A percentile compares a stretch with the other conserved stretches of the same genome.
Evolutionary conservation across 768 basidiomycete species (phyloP).

Genomic region (Amanita rimosa): DNA sequence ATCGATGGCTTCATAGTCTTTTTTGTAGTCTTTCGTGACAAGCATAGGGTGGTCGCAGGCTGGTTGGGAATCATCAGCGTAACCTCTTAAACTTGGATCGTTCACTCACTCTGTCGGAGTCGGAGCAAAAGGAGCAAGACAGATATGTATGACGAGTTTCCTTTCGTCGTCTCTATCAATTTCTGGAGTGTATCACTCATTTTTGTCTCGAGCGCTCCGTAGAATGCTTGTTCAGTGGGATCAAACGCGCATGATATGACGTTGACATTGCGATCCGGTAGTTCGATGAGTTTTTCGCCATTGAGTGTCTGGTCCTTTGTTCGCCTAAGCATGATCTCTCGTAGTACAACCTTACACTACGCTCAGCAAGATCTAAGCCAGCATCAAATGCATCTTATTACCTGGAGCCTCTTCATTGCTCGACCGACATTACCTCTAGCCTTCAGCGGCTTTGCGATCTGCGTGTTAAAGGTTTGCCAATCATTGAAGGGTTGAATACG

Average conservation of each 20-base stretch:
- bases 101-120: constrained; percentile 70
- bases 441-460: constrained; percentile 76
- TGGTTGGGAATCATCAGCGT: constrained; percentile 17
- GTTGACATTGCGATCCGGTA: constrained; percentile 65
- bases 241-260: constrained; percentile 74
- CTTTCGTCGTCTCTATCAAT: constrained; percentile 39
- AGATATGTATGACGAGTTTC: constrained; percentile 54
- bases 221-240: constrained; percentile 67
- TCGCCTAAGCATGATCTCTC: constrained; percentile 82
- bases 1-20: constrained; percentile 70
- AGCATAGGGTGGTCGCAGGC: constrained; percentile 88
- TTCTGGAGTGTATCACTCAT: constrained; percentile 60
- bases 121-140: constrained; percentile 67
- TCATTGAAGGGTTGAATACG: constrained; percentile 73
- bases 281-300: constrained; percentile 71
- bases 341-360: constrained; percentile 53
- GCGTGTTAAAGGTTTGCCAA: constrained; percentile 67
- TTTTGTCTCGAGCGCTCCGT: constrained; percentile 56
- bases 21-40: constrained; percentile 63
- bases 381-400: constrained; percentile 22
- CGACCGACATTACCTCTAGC: constrained; percentile 40
- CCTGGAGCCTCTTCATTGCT: constrained; percentile 82
- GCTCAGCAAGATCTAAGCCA: neutral
- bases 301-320: constrained; percentile 63
- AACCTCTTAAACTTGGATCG: neutral